Evolutionary conservation across 306 rosid species (phyloP).

Genomic region (Corylus avellana): DNA sequence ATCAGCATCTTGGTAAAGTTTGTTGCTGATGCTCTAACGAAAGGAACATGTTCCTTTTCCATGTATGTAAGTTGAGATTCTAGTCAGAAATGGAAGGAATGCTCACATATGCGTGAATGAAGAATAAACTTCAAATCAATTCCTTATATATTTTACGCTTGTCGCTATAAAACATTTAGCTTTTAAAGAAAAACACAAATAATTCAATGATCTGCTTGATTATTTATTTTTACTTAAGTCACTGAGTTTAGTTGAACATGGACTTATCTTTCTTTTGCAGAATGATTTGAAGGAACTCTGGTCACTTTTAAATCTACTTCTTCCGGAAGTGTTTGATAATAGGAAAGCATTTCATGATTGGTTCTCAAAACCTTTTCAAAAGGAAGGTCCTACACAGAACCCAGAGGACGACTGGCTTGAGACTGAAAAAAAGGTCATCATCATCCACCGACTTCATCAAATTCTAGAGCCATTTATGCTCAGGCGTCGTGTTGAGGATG

Average conservation of each 20-base stretch:
- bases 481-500: conserved; percentile 98
- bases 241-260: conserved; percentile 23
- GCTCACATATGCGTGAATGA: neutral
- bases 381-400: conserved; percentile 72
- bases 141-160: neutral
- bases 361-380: conserved; percentile 98
- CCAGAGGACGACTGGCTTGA: conserved; percentile 98
- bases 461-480: conserved; percentile 99
- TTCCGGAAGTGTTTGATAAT: conserved; percentile 97
- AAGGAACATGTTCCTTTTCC: neutral
- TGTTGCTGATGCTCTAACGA: neutral
- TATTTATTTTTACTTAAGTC: conserved; percentile 2
- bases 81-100: neutral
- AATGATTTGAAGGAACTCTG: conserved; percentile 98
- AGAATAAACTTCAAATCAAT: neutral
- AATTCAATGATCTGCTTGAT: neutral
- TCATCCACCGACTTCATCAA: conserved; percentile 97
- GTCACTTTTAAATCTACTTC: conserved; percentile 97
- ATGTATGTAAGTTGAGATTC: neutral
- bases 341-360: conserved; percentile 97
- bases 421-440: conserved; percentile 95
- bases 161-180: neutral
- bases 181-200: neutral
- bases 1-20: neutral
- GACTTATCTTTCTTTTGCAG: conserved; percentile 51